phyloP scores from a whole-genome alignment of 345 rosid species.

The Gossypium bickii region DNA sequence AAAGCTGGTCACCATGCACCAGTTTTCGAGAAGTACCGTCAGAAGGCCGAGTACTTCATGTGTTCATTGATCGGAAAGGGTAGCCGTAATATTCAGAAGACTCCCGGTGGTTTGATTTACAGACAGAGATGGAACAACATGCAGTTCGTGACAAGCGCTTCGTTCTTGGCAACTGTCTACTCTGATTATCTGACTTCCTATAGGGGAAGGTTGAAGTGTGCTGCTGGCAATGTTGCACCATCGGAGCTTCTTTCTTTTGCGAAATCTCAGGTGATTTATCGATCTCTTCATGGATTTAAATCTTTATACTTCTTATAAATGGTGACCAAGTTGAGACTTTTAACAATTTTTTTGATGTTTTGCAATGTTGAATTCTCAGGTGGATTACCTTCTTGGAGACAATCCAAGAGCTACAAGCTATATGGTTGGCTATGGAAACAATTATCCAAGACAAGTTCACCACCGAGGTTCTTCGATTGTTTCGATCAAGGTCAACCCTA shows the following conservation, averaged over 20 bases:
- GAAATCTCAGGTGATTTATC: conserved; percentile 62
- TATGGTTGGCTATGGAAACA: conserved; percentile 96
- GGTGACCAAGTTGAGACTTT: background rate
- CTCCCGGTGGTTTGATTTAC: conserved; percentile 92
- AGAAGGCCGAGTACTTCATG: conserved; percentile 89
- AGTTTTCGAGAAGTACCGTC: conserved; percentile 65
- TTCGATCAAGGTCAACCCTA: conserved; percentile 58
- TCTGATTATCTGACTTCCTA: conserved; percentile 85
- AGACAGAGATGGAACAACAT: conserved; percentile 92
- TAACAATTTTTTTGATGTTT: background rate
- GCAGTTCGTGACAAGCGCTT: conserved; percentile 91
- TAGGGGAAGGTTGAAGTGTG: conserved; percentile 46
- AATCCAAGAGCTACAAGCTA: conserved; percentile 95
- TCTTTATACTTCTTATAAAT: background rate
- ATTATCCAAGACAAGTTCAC: conserved; percentile 84
- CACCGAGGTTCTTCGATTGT: conserved; percentile 93
- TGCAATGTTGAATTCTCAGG: conserved; percentile 32
- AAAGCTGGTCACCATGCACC: conserved; percentile 60
- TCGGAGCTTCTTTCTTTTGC: conserved; percentile 73
- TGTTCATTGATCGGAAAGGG: conserved; percentile 82
- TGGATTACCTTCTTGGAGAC: conserved; percentile 95
- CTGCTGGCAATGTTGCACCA: conserved; percentile 57
- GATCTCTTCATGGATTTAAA: background rate
- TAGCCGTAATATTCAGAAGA: conserved; percentile 54
- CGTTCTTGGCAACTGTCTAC: conserved; percentile 72